Base-by-base conservation (phyloP, 2,329 filamentous ascomycete species). In the Cordyceps pruinosa region DNA sequence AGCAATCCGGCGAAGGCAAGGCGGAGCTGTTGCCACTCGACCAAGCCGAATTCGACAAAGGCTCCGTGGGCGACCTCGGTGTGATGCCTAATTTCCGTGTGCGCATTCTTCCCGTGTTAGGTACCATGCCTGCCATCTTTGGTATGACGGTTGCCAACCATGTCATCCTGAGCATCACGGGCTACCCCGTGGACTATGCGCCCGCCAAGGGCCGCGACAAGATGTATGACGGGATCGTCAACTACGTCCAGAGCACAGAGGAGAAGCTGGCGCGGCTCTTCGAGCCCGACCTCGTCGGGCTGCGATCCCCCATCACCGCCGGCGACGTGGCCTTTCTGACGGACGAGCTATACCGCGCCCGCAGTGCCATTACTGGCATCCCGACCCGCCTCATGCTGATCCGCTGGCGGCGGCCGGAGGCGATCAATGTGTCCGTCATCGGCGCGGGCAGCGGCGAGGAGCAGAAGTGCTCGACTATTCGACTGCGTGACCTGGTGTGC, bases 41-140 rank as follows among this genome's bases (percentile, higher is more conserved):
- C 0, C 91, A 96, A 60, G 90, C 94, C 49, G 92, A 97, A 69
- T 94, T 91, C 66, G 73, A 83, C 48, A 96, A 94, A 72, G 94
- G 94, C 19, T 79, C 85, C 19, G 90, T 97, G 0, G 87, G 88
- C 26, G 92, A 97, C 63, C 79, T 97, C 0, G 89, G 91, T 44
- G 89, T 95, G 0, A 80, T 99, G 51, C 89, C 92, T 1, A 92
- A 96, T 68, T 99, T 99, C 71, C 82, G 94, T 25, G 90, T 96
- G 10, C 82, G 94, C n/a, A 99, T 99, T 58, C 73, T 99, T 9
- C 94, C 94, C 0, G 94, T 99, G 0, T 75, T 99, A 3, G 94
- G 94, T 1, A 99, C 94, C 0, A 97, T 99, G 92, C 94, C 94
- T 0, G 93, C 94, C 2, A 87, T 97, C 1, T 99, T 99, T 70